Evolutionary conservation across 805 yeast genomes (phyloP), one percentile per base, ranked within the genome.

Genomic region (Saccharomycopsis capsularis): DNA sequence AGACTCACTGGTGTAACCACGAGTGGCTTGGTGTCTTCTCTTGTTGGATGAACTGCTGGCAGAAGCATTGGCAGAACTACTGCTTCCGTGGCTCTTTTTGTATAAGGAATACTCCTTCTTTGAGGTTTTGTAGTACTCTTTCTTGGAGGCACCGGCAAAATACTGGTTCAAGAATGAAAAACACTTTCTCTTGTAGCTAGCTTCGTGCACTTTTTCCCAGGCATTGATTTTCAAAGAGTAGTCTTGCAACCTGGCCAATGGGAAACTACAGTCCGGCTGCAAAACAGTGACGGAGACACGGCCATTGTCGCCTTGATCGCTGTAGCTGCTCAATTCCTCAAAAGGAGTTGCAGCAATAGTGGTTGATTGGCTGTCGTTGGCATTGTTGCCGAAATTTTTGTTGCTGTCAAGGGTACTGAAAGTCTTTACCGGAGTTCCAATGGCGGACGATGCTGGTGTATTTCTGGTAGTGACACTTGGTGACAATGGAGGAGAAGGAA

Each of bases 161-260:
- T 81, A 81, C 56, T 77, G 77, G 50, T 70, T 70, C 51, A 81
- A 65, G 55, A 80, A 81, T n/a, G 60, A 60, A 48, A 76, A 56
- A 52, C 79, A 83, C 42, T 67, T 64, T 43, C 60, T 63, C 59
- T 75, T 78, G 63, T 69, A 80, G 42, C 68, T 67, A 34, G 70
- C 66, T 3, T 61, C 54, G 34, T 66, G 66, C 48, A 76, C 58
- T 39, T 68, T 68, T 7, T 62, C 54, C 76, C 80, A 78, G 3
- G 85, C 78, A 56, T 72, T 69, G 49, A 81, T 67, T 34, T 68
- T 71, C 53, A 81, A 62, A 37, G 69, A 66, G 54, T 71, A 70
- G 38, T 73, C 67, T 45, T 68, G 67, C 55, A 65, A 67, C 55
- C 72, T 68, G 48, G 75, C 76, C 41, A 78, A 55, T 48, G 78